Evolutionary conservation across 2,329 filamentous ascomycete genomes (phyloP), one percentile per base, ranked within the genome.

Genomic region (Ophiostoma fasciatum): DNA sequence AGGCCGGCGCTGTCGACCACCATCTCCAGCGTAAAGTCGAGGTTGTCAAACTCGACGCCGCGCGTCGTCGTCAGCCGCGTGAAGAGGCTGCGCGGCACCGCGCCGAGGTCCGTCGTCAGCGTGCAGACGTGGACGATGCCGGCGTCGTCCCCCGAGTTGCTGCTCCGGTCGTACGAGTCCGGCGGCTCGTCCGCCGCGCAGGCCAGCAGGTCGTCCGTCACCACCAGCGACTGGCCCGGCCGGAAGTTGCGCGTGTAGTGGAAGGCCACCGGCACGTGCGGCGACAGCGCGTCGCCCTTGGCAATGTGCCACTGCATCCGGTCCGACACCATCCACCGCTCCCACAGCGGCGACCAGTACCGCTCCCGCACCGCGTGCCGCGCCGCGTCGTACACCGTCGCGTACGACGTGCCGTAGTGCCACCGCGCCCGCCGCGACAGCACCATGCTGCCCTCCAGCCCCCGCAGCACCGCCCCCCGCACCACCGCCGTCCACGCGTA

Each of bases 181-280:
- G 74, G 79, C 6, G 74, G 76, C 35, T 66, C 64, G 43, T 85
- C 79, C 4, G 70, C 66, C 38, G 82, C 78, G 47, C 77, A 83
- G 4, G 78, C 79, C 41, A 87, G 82, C 26, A 88, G 61, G 48
- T 88, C 81, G 54, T 88, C 82, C 35, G 82, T 81, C 6, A 88
- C 82, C 4, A 83, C 57, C 7, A 85, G 67, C 0, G 77, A 81
- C 55, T 87, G 82, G 0, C 78, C 77, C 0, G 80, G 79, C 2
- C 80, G 72, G 59, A 88, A 88, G 55, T 87, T 88, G 42, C 82
- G 76, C 4, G 82, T 87, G 58, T 87, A 88, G 61, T 87, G 81
- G 57, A 88, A 87, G 3, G 78, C 79, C 40, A 87, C 78, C 0
- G 82, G 81, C 1, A 71, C 66, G 1, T 74, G 61, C n/a, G 81